phyloP scores from a whole-genome alignment of 805 yeast species.

The Debaryomyces tyrocola region DNA sequence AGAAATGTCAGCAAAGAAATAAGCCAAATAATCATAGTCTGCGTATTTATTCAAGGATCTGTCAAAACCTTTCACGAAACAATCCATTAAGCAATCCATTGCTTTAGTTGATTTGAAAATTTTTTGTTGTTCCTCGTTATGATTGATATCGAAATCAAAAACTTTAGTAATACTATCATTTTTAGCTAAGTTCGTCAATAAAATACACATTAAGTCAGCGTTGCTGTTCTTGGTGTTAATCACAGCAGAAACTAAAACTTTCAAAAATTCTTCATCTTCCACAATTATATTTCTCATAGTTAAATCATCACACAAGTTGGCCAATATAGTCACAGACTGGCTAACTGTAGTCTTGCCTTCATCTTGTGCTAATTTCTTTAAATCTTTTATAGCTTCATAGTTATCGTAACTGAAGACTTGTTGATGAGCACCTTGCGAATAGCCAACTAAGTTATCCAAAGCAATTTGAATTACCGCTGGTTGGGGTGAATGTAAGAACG shows the following conservation, averaged over 20 bases:
- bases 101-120: conserved; percentile 57
- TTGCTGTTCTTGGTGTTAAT: conserved; percentile 57
- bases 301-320: conserved; percentile 75
- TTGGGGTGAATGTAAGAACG: conserved; percentile 78
- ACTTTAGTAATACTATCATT: conserved; percentile 60
- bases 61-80: conserved; percentile 83
- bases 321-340: conserved; percentile 75
- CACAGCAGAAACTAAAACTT: conserved; percentile 49
- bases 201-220: conserved; percentile 80
- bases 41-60: conserved; percentile 70
- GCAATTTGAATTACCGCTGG: conserved; percentile 82
- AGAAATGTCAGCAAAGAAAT: conserved; percentile 87
- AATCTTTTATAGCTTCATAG: conserved; percentile 68
- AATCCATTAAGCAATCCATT: conserved; percentile 82
- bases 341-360: conserved; percentile 55
- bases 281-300: conserved; percentile 64
- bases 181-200: conserved; percentile 84
- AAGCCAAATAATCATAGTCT: conserved; percentile 77
- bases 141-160: conserved; percentile 38
- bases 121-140: conserved; percentile 37
- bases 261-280: conserved; percentile 57
- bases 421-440: conserved; percentile 68
- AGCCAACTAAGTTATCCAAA: conserved; percentile 78
- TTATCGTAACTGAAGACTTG: conserved; percentile 69
- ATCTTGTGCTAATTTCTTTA: conserved; percentile 59